Percentiles rank a stretch among this genome's conserved stretches.
Conservation (phyloP, 1,139 yeast genomes). For the Meyerozyma guilliermondii region DNA sequence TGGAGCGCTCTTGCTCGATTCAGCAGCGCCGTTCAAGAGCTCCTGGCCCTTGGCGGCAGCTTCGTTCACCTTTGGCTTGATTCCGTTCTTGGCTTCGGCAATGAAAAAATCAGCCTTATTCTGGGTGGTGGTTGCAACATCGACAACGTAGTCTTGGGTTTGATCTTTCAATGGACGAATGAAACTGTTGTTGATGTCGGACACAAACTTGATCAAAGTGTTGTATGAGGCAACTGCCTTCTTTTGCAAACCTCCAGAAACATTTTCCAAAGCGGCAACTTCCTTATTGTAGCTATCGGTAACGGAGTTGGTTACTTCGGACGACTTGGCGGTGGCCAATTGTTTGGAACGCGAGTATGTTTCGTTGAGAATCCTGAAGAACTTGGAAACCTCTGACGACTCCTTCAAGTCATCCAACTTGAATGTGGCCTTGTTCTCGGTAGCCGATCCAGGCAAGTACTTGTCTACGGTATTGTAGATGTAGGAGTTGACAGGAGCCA, state of each 20-base stretch:
- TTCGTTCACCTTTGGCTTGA: conserved; percentile 6
- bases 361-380: conserved; percentile 12
- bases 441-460: conserved; percentile 25
- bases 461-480: conserved; percentile 25
- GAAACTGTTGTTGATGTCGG: conserved; percentile 31
- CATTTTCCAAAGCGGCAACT: conserved; percentile 8
- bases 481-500: conserved; percentile 26
- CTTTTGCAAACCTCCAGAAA: conserved; percentile 10
- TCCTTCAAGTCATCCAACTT: conserved; percentile 17
- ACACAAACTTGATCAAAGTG: conserved; percentile 30
- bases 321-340: conserved; percentile 10
- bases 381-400: conserved; percentile 9
- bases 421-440: conserved; percentile 19
- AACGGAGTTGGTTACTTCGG: conserved; percentile 10
- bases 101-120: conserved; percentile 32
- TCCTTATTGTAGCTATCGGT: conserved; percentile 11
- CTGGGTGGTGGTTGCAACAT: conserved; percentile 30
- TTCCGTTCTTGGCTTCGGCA: conserved; percentile 25
- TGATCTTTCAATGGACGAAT: conserved; percentile 38
- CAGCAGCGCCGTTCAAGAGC: conserved; percentile 12
- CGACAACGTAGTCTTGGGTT: conserved; percentile 35
- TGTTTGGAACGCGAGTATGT: conserved; percentile 10
- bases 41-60: conserved; percentile 10
- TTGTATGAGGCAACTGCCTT: conserved; percentile 33
- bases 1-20: conserved; percentile 2